These are phyloP conservation scores for Pichia rugopelliculosa DNA, from an alignment of 805 yeast species.

Conservation along the genomic window DNA sequence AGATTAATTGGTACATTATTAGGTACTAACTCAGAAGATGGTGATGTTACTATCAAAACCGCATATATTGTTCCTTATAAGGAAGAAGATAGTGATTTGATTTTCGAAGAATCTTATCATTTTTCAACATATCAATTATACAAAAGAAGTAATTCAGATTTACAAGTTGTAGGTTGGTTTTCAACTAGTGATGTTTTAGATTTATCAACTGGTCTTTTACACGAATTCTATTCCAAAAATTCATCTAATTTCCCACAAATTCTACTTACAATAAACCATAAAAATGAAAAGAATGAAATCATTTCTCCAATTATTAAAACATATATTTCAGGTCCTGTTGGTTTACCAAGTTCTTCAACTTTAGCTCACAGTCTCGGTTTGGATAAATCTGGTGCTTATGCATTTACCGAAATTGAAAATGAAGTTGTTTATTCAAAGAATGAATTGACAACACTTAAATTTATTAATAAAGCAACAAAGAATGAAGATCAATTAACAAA, in stretches of 20 bases:
- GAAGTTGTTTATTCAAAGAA: slow-evolving; percentile 47
- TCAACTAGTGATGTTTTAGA: slow-evolving; percentile 54
- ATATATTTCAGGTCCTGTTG: slow-evolving; percentile 73
- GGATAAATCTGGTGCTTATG: slow-evolving; percentile 41
- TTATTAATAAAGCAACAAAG: slow-evolving; percentile 33
- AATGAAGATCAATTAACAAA: slow-evolving; percentile 27
- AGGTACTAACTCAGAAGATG: slow-evolving; percentile 80
- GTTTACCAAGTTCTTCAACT: slow-evolving; percentile 37
- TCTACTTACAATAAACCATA: slow-evolving; percentile 64
- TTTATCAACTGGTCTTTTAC: slow-evolving; percentile 67
- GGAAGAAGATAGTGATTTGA: slow-evolving; percentile 68
- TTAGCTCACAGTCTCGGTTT: slow-evolving; percentile 31
- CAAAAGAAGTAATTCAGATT: slow-evolving; percentile 73
- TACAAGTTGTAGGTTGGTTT: slow-evolving; percentile 81
- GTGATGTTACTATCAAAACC: slow-evolving; percentile 62
- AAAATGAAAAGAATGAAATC: slow-evolving; percentile 40
- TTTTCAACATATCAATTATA: slow-evolving; percentile 61
- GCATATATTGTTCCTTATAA: slow-evolving; percentile 77
- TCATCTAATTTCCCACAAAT: slow-evolving; percentile 79
- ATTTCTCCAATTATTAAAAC: slow-evolving; percentile 52
- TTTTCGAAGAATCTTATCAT: slow-evolving; percentile 72
- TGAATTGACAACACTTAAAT: slow-evolving; percentile 53
- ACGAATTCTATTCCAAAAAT: slow-evolving; percentile 70
- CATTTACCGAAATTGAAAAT: slow-evolving; percentile 73
- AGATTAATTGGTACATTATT: slow-evolving; percentile 77